Conservation (phyloP, 192 early-diverging fungal genomes). For the Mortierella claussenii region DNA sequence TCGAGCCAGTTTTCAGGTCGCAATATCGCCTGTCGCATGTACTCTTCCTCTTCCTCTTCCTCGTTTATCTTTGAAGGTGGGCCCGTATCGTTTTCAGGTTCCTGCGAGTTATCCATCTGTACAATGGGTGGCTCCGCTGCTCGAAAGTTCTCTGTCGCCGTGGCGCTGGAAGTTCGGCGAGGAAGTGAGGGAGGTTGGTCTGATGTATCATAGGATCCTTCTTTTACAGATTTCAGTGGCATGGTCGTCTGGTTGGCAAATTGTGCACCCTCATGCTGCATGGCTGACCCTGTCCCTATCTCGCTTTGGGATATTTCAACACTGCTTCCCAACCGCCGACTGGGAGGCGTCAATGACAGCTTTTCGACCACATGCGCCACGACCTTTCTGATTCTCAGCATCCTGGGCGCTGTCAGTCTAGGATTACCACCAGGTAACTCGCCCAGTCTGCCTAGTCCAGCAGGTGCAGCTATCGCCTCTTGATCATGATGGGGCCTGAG, state of each 20-base stretch:
- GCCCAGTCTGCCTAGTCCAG: conserved; percentile 16
- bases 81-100: neutral
- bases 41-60: conserved; percentile 31
- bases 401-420: conserved; percentile 86
- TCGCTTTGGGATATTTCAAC: neutral
- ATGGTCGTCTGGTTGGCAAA: neutral
- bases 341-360: conserved; percentile 62
- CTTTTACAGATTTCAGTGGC: too few species aligned
- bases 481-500: conserved; percentile 72
- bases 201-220: too few species aligned
- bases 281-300: neutral
- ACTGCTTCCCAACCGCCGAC: neutral
- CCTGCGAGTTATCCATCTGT: too few species aligned
- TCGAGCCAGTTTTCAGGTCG: conserved; percentile 68
- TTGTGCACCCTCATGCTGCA: neutral
- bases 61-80: conserved; percentile 4
- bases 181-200: neutral
- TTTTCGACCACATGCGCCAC: conserved; percentile 87
- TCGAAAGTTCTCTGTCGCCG: neutral
- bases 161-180: neutral
- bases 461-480: conserved; percentile 35
- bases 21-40: conserved; percentile 19
- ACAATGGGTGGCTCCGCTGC: neutral
- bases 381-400: conserved; percentile 90
- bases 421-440: conserved; percentile 62